Evolutionary conservation across 345 rosid species (phyloP), one percentile per base, ranked within the genome.

Genomic region (Gynandropsis gynandra): DNA sequence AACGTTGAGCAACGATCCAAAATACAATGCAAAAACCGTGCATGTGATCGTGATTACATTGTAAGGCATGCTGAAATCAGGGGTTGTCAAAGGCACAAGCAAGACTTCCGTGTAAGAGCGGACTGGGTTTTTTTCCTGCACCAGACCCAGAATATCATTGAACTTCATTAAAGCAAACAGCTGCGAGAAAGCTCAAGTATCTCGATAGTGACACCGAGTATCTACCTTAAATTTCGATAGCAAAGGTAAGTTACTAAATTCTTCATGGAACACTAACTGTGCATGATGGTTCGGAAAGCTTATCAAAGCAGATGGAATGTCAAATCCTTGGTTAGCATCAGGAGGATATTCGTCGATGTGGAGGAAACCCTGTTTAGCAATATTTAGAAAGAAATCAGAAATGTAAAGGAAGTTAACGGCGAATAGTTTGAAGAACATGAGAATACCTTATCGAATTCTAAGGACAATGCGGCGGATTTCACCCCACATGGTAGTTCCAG

Each of bases 41-140:
- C 99, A 93, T 0, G 95, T 85, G 60, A 93, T 81, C 16, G 97
- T 93, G 65, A 85, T 88, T 63, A 93, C 97, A 37, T 93, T 93
- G 75, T 93, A 88, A 41, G 95, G 99, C 99, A 88, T 88, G 80
- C 95, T 93, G 65, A 88, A 93, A 72, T 93, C 97, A 68, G 99
- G 95, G 38, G 97, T 88, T 55, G 92, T 88, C 69, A 93, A 68
- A 47, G 95, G 97, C 39, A 80, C 90, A 9, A 88, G 94, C 62
- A 88, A 65, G 47, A 80, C 90, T 88, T 93, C 97, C 1, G 97
- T 88, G 71, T 88, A 93, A 24, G 85, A 71, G 61, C 75, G 72
- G 58, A 88, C 76, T 35, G 61, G 73, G 31, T 70, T 72, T 19
- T 46, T 81, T 61, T 73, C 90, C 99, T 85, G 87, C 72, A 77